Evolutionary conservation across 352 stramenopile genomes (phyloP), one percentile per base, ranked within the genome.

Genomic region (Globisporangium cystogenes): DNA sequence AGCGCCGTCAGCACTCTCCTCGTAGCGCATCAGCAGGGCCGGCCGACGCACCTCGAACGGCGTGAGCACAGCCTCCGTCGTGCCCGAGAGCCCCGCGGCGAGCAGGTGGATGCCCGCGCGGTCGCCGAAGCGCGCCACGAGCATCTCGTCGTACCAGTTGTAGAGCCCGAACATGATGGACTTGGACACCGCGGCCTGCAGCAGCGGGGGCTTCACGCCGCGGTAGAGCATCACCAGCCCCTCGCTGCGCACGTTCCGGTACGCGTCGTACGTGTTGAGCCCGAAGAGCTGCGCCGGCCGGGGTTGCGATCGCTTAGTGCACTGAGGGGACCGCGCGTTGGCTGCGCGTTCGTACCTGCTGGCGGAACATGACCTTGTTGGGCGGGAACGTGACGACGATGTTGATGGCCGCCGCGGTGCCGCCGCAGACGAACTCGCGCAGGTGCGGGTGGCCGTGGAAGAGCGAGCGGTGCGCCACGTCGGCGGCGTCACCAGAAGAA

Each of bases 331-430:
- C n/a, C n/a, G n/a, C n/a, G n/a, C n/a, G n/a, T n/a, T n/a, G n/a
- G n/a, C n/a, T n/a, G n/a, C n/a, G n/a, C n/a, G n/a, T n/a, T n/a
- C 26, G n/a, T 72, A 87, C 85, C 80, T 95, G 84, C 53, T 96
- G 84, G 14, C 86, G 79, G 57, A 96, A 96, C 84, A 96, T 96
- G 57, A 96, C 64, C 65, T 96, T 96, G 64, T 95, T 95, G 37
- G 79, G 78, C 31, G 81, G 70, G 60, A 96, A 96, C 7, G 86
- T 96, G 51, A 91, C 64, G 36, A 95, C 48, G 51, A 95, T 93
- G 57, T 96, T 96, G 68, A 94, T 86, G 31, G 85, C 80, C 11
- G 86, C 84, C 1, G 86, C 86, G 15, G 79, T 72, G 51, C 82
- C 86, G 33, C 86, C 86, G 39, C 83, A 90, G 49, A 82, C 63